Base-by-base conservation (phyloP, 345 rosid genomes). In the Eucalyptus tenuipes region DNA sequence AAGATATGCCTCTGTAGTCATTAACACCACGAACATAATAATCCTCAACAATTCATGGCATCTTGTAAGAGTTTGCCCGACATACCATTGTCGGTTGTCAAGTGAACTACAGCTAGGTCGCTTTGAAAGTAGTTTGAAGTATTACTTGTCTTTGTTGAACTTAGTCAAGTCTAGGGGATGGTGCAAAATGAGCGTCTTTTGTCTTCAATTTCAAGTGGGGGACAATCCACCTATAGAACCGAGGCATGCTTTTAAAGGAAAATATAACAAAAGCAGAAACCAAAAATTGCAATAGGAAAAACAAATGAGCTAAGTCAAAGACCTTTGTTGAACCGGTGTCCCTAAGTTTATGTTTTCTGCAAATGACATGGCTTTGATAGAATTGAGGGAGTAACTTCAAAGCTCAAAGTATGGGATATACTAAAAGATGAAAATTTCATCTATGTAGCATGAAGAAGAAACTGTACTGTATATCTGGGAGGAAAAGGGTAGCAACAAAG, bases 291-390 rank as follows among this genome's bases (percentile, higher is more conserved):
- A 16, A 0, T 0, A 50, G 22, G 8, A 50, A 6, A 1, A 16
- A 50, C 0, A 50, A 50, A 50, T 50, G 8, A 50, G 53, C 53
- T 50, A 50, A 50, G 53, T 50, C 53, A 50, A 3, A n/a, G n/a
- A n/a, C n/a, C 53, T 6, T 0, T 0, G 8, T 0, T 50, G 4
- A 50, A 50, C 3, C 1, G 8, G 53, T 50, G 53, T 50, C 53
- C 53, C 53, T 50, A 50, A 6, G 22, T 16, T 50, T 16, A 1
- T 50, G 53, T 50, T 50, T 50, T 50, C 53, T 50, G 0, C 53
- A 50, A 50, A 50, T 50, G 1, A 7, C 53, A 7, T 16, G 8
- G 20, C 22, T 0, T 50, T 50, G 20, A 6, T 16, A 50, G 53
- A 16, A 50, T 50, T 50, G 53, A 50, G 1, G 53, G 22, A 50